Evolutionary conservation across 73 alveolate species (phyloP).

Genomic region (Effrenium voratum): DNA sequence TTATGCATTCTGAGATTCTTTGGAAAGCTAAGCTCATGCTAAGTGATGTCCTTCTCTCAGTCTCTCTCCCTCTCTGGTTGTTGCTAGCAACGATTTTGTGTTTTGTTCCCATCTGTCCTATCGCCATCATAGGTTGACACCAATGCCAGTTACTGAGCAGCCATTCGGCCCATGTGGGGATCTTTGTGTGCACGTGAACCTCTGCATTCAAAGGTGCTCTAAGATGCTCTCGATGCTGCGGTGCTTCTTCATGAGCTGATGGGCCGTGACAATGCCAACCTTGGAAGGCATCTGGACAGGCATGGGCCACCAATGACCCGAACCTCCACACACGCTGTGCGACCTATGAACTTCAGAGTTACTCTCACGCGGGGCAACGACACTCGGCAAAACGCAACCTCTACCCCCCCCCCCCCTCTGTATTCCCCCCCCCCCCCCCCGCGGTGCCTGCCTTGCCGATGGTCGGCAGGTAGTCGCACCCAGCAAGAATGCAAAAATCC

Average conservation of each 20-base stretch:
- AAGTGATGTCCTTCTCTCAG: neutral
- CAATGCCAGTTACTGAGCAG: neutral
- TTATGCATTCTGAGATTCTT: neutral
- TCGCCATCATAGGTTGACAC: neutral
- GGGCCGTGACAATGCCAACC: constrained; percentile 16
- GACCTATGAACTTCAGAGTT: neutral
- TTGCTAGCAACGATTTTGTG: neutral
- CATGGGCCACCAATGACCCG: neutral
- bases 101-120: neutral
- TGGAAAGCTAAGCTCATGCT: neutral
- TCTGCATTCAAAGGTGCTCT: neutral
- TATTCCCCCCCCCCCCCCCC: neutral
- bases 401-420: neutral
- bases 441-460: constrained; percentile 12
- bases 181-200: neutral
- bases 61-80: neutral
- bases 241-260: constrained; percentile 3
- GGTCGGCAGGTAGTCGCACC: constrained; percentile 88
- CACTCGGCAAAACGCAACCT: neutral
- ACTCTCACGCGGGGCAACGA: neutral
- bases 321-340: neutral
- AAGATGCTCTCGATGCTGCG: neutral
- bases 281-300: neutral
- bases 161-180: neutral
- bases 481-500: constrained; percentile 75